Evolutionary conservation across 2,329 filamentous ascomycete genomes (phyloP).

Genomic region (Magnaporthiopsis rhizophila): DNA sequence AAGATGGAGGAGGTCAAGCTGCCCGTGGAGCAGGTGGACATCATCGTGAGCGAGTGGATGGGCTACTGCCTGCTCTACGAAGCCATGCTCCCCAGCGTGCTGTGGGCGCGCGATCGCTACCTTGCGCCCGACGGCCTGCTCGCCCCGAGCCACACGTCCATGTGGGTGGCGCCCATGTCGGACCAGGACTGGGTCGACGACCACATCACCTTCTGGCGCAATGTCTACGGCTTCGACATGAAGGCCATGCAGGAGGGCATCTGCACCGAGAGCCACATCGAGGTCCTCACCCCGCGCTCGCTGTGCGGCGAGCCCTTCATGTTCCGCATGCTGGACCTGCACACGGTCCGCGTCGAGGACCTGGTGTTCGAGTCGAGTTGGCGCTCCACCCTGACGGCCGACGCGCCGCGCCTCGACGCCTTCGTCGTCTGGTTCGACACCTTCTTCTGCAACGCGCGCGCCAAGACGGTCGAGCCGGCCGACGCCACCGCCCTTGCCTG

Average conservation of each 20-base stretch:
- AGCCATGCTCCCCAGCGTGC: constrained; percentile 88
- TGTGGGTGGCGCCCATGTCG: constrained; percentile 73
- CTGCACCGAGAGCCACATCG: constrained; percentile 72
- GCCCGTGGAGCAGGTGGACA: constrained; percentile 75
- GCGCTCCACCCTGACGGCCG: constrained; percentile 49
- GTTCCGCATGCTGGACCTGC: constrained; percentile 71
- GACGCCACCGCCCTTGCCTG: constrained; percentile 54
- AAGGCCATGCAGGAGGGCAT: constrained; percentile 78
- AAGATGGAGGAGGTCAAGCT: constrained; percentile 81
- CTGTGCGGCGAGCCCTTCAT: constrained; percentile 52
- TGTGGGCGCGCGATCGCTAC: constrained; percentile 82
- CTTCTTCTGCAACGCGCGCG: constrained; percentile 63
- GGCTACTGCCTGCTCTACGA: constrained; percentile 90
- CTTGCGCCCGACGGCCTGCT: constrained; percentile 73
- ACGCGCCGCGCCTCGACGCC: constrained; percentile 68
- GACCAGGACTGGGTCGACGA: constrained; percentile 72
- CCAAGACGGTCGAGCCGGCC: constrained; percentile 40
- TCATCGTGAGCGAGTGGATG: constrained; percentile 98
- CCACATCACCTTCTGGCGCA: constrained; percentile 76
- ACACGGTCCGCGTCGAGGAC: constrained; percentile 62
- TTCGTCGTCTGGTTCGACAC: constrained; percentile 93
- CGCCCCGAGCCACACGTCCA: constrained; percentile 75
- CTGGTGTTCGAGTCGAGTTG: constrained; percentile 68
- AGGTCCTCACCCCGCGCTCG: constrained; percentile 55
- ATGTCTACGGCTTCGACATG: constrained; percentile 95